Conservation (phyloP, 768 basidiomycete species). For the Amanita subjunquillea region DNA sequence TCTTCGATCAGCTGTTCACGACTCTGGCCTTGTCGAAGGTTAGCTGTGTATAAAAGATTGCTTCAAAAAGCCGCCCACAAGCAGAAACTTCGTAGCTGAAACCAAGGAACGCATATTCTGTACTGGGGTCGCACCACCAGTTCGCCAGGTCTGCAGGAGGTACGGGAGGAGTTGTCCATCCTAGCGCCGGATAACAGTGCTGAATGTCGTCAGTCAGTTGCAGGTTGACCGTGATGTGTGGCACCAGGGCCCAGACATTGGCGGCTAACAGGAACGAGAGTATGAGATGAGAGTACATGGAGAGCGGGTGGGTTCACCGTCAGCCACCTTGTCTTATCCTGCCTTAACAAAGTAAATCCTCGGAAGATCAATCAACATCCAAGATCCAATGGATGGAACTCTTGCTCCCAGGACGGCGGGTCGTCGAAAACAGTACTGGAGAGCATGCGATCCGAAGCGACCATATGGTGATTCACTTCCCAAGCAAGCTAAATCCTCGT, state of each 20-base stretch:
- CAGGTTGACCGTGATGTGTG: neutral
- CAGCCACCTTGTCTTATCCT: neutral
- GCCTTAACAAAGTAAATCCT: too few relatives aligned
- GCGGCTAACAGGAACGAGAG: neutral
- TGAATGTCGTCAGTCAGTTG: neutral
- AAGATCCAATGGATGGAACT: too few relatives aligned
- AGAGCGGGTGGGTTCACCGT: neutral
- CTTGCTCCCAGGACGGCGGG: too few relatives aligned
- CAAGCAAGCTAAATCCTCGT: too few relatives aligned
- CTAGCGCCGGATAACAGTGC: constrained; percentile 22
- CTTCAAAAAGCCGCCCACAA: constrained; percentile 23
- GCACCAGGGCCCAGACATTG: neutral
- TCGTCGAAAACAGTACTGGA: too few relatives aligned
- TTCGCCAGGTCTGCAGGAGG: constrained; percentile 22
- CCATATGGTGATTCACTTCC: too few relatives aligned
- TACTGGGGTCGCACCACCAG: constrained; percentile 45
- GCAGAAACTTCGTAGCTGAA: constrained; percentile 55
- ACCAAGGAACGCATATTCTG: constrained; percentile 56
- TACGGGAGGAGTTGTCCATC: constrained; percentile 35
- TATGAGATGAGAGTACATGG: neutral
- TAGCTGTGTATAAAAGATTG: neutral
- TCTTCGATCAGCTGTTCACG: constrained; percentile 29
- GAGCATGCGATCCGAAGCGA: too few relatives aligned
- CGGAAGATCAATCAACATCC: too few relatives aligned
- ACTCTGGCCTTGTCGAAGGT: constrained; percentile 34